A percentile compares a stretch with the other conserved stretches of the same genome.
Evolutionary conservation across 768 basidiomycete species (phyloP).

Genomic region (Trametes maxima): DNA sequence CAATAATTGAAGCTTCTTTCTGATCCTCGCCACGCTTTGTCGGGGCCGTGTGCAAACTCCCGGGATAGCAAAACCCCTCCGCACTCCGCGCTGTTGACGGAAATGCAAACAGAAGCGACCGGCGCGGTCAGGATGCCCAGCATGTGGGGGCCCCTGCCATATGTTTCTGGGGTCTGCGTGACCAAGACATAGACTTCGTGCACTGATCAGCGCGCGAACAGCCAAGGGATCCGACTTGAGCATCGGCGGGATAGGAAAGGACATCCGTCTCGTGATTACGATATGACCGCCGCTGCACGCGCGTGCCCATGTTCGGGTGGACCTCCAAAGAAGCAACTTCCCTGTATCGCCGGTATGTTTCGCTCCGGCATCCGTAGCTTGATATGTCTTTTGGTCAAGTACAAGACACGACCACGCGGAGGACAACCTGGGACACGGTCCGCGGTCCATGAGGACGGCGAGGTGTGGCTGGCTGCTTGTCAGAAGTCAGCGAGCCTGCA

Average conservation of each 20-base stretch:
- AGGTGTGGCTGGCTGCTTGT: background rate
- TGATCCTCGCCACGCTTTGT: background rate
- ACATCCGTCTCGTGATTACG: constrained; percentile 10
- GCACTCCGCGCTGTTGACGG: background rate
- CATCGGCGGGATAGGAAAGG: background rate
- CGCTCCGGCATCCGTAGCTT: background rate
- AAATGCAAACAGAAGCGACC: background rate
- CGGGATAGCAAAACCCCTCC: background rate
- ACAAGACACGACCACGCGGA: background rate
- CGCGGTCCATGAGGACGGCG: background rate
- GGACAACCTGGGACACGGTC: background rate
- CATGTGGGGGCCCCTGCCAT: constrained; percentile 12
- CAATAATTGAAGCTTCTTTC: background rate
- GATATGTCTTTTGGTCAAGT: background rate
- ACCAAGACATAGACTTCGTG: constrained; percentile 1
- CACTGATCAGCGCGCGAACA: constrained; percentile 6
- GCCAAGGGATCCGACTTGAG: background rate
- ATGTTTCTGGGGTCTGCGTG: constrained; percentile 8
- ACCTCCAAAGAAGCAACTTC: background rate
- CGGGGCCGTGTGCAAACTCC: background rate
- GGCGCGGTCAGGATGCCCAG: background rate
- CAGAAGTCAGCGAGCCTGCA: background rate
- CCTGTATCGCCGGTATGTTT: background rate
- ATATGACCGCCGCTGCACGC: background rate
- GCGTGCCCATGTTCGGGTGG: constrained; percentile 1